Evolutionary conservation across 306 rosid genomes (phyloP).

Genomic region (Lathyrus tuberosus): DNA sequence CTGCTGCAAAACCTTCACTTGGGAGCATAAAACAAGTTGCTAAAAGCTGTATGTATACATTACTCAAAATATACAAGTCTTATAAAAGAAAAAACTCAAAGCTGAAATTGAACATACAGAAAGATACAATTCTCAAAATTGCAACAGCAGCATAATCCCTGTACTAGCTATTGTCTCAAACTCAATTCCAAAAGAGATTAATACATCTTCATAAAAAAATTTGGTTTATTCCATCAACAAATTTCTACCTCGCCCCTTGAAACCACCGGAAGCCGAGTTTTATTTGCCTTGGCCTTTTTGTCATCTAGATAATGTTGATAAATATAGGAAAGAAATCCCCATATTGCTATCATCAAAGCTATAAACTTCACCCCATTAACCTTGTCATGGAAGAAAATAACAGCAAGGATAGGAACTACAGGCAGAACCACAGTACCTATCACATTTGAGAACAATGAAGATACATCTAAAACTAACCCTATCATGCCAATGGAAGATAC

Average conservation of each 20-base stretch:
- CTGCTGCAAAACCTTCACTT: too few species aligned
- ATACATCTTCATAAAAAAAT: not conserved
- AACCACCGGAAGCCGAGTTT: constrained; percentile 29
- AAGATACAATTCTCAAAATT: constrained; percentile 1
- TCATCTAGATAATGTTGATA: constrained; percentile 63
- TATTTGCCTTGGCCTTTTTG: constrained; percentile 40
- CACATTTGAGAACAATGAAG: constrained; percentile 63
- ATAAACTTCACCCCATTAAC: constrained; percentile 56
- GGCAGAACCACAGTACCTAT: constrained; percentile 56
- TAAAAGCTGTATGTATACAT: too few species aligned
- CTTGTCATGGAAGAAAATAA: constrained; percentile 55
- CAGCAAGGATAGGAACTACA: constrained; percentile 55
- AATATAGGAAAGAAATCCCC: constrained; percentile 65
- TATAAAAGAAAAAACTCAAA: not conserved
- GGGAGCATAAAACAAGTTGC: too few species aligned
- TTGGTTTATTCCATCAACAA: constrained; percentile 39
- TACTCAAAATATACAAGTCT: not conserved
- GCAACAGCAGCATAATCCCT: constrained; percentile 1
- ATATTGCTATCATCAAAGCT: constrained; percentile 59
- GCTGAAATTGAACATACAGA: not conserved
- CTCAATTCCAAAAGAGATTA: not conserved
- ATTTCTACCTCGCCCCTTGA: constrained; percentile 35
- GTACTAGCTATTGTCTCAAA: constrained; percentile 1
- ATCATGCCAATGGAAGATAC: constrained; percentile 54
- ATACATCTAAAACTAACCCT: constrained; percentile 65